These are phyloP conservation scores for Arctostaphylos glauca DNA, from an alignment of 148 eudicot species.

Conservation along the genomic window DNA sequence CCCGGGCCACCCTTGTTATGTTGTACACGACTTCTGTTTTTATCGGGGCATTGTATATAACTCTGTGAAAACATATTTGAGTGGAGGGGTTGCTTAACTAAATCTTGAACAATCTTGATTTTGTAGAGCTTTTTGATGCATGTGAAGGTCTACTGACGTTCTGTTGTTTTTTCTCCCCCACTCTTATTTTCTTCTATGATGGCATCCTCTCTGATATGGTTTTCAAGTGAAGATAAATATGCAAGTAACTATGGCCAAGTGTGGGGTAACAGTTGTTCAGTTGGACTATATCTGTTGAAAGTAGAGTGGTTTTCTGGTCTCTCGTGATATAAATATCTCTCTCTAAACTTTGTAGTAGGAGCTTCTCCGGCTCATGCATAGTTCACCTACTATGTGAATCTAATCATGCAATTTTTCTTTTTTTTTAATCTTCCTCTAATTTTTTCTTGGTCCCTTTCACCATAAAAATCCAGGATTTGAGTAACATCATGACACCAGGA, in stretches of 20 bases:
- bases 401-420: too few species aligned
- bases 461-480: too few species aligned
- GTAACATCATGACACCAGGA: too few species aligned
- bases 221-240: background rate
- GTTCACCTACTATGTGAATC: background rate
- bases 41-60: too few species aligned
- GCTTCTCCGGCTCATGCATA: background rate
- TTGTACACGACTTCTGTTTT: too few species aligned
- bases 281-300: background rate
- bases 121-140: background rate
- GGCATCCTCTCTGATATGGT: background rate
- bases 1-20: too few species aligned
- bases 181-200: background rate
- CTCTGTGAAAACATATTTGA: too few species aligned
- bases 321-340: background rate
- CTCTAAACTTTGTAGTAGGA: background rate
- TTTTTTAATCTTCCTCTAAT: too few species aligned
- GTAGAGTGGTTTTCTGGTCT: background rate
- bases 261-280: background rate
- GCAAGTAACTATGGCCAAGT: background rate
- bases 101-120: background rate
- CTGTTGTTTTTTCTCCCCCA: background rate
- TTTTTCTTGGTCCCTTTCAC: too few species aligned
- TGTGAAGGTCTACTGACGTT: background rate
- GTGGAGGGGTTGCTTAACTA: background rate